Evolutionary conservation across 2,329 filamentous ascomycete genomes (phyloP).

Genomic region (Tetracladium maxilliforme): DNA sequence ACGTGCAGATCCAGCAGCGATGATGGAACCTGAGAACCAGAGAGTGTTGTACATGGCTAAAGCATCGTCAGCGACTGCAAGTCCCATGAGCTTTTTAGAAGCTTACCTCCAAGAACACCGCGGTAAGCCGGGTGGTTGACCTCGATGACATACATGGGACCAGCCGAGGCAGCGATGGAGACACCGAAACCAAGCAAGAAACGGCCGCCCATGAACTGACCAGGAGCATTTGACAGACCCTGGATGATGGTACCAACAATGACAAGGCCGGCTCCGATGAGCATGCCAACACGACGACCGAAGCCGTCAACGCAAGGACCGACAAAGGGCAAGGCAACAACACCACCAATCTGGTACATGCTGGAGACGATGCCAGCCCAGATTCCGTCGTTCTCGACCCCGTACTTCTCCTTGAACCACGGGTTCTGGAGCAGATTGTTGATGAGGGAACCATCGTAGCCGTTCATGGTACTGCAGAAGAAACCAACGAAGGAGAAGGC

Average conservation of each 20-base stretch:
- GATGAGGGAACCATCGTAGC: slow-evolving; percentile 34
- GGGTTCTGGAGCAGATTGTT: slow-evolving; percentile 29
- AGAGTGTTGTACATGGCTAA: slow-evolving; percentile 26
- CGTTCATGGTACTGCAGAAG: slow-evolving; percentile 35
- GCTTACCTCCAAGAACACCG: slow-evolving; percentile 16
- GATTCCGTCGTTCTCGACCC: slow-evolving; percentile 24
- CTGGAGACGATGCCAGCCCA: slow-evolving; percentile 33
- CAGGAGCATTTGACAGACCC: slow-evolving; percentile 15
- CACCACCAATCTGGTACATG: slow-evolving; percentile 35
- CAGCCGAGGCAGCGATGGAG: slow-evolving; percentile 27
- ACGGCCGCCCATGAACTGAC: slow-evolving; percentile 37
- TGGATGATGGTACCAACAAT: slow-evolving; percentile 30
- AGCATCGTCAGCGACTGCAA: no score
- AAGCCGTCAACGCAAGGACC: slow-evolving; percentile 29
- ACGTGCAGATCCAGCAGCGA: slow-evolving; percentile 37
- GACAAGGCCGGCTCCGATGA: slow-evolving; percentile 25
- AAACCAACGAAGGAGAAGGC: slow-evolving; percentile 28
- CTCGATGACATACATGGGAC: slow-evolving; percentile 31
- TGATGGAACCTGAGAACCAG: slow-evolving; percentile 35
- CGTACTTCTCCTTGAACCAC: slow-evolving; percentile 22
- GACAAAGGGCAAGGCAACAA: slow-evolving; percentile 28
- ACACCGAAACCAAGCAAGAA: slow-evolving; percentile 46
- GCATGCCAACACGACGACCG: slow-evolving; percentile 31
- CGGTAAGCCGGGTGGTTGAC: slow-evolving; percentile 29
- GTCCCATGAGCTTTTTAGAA: slow-evolving; percentile 1